These are phyloP conservation scores for Bromus sterilis DNA, from an alignment of 176 grass and related monocot species.

Conservation along the genomic window DNA sequence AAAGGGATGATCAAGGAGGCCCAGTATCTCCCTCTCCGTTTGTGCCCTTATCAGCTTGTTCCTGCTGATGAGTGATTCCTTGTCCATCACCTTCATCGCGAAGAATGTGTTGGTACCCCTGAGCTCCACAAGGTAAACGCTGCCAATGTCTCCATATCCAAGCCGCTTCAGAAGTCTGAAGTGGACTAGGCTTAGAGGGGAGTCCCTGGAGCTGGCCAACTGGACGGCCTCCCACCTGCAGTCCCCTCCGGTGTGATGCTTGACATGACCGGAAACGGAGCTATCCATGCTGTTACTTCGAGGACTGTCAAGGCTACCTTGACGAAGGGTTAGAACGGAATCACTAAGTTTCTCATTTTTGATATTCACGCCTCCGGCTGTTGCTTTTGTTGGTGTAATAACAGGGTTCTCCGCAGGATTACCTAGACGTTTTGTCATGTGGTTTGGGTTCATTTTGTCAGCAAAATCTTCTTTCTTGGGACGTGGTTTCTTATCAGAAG, in stretches of 20 bases:
- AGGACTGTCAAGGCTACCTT: neutral
- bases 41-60: constrained; percentile 57
- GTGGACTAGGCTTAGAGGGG: constrained; percentile 43
- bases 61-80: constrained; percentile 49
- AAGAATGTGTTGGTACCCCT: constrained; percentile 41
- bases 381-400: neutral
- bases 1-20: constrained; percentile 64
- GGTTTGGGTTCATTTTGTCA: neutral
- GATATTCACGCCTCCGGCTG: neutral
- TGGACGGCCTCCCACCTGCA: constrained; percentile 51
- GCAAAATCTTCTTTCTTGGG: constrained; percentile 21
- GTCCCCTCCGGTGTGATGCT: constrained; percentile 59
- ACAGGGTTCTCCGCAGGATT: neutral
- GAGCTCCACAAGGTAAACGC: constrained; percentile 57
- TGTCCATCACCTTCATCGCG: constrained; percentile 79
- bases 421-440: neutral
- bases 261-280: neutral
- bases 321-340: neutral
- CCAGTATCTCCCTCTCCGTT: constrained; percentile 56
- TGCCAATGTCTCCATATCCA: constrained; percentile 57
- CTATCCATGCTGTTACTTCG: constrained; percentile 16
- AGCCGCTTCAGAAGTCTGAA: constrained; percentile 60
- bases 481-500: constrained; percentile 23
- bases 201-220: constrained; percentile 21
- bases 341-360: neutral